Conservation (phyloP, 176 grass and related monocot genomes). For the Cenchrus purpureus region DNA sequence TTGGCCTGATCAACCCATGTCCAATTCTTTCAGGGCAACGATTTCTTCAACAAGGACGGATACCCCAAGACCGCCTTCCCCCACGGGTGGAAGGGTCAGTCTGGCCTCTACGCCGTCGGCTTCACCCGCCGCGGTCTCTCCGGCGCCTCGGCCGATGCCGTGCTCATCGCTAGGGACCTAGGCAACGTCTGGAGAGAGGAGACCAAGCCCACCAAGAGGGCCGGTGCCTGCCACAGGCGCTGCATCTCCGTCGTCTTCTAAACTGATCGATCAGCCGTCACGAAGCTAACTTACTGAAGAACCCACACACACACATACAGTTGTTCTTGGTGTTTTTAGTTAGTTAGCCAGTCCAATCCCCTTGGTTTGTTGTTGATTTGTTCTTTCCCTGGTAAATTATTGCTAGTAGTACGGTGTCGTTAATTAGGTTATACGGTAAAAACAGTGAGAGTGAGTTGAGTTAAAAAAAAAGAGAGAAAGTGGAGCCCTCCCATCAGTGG, state of each 20-base stretch:
- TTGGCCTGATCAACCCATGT: not conserved
- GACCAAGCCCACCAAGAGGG: slow-evolving; percentile 64
- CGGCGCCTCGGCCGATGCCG: slow-evolving; percentile 77
- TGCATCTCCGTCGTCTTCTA: slow-evolving; percentile 81
- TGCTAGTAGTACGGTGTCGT: not conserved
- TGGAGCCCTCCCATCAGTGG: slow-evolving; percentile 60
- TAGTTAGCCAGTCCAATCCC: slow-evolving; percentile 25
- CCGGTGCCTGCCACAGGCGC: slow-evolving; percentile 71
- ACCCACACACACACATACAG: not conserved
- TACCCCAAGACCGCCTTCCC: slow-evolving; percentile 73
- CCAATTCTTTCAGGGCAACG: slow-evolving; percentile 48
- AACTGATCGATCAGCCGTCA: not conserved
- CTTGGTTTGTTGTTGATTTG: slow-evolving; percentile 52
- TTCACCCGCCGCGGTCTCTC: slow-evolving; percentile 78
- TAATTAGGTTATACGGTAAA: slow-evolving; percentile 41
- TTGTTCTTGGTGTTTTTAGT: slow-evolving; percentile 33
- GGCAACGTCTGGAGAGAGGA: slow-evolving; percentile 75
- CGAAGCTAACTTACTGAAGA: slow-evolving; percentile 26
- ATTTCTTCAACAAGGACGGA: slow-evolving; percentile 84
- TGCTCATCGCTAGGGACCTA: slow-evolving; percentile 71
- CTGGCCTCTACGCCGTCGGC: slow-evolving; percentile 86
- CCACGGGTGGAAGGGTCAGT: slow-evolving; percentile 63
- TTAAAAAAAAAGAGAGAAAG: not conserved
- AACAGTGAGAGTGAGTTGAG: slow-evolving; percentile 14
- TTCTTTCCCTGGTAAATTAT: slow-evolving; percentile 30